These are phyloP conservation scores for Euphrasia arctica DNA, from an alignment of 305 asterid genomes.

Conservation along the genomic window DNA sequence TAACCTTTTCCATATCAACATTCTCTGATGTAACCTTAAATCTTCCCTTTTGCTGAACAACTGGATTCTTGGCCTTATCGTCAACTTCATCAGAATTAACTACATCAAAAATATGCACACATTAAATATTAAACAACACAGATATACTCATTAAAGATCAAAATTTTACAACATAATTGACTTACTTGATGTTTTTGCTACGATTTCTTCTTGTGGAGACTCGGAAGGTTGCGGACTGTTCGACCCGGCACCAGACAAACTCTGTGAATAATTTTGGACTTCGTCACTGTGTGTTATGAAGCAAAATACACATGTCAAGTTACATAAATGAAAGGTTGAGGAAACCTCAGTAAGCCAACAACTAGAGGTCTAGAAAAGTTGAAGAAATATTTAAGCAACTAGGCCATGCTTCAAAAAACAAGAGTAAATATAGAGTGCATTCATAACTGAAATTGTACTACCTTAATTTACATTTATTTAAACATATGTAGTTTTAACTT, in stretches of 20 bases:
- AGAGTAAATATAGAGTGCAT: neutral
- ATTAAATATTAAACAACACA: constrained; percentile 14
- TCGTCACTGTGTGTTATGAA: constrained; percentile 42
- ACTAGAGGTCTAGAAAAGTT: neutral
- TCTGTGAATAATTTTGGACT: constrained; percentile 41
- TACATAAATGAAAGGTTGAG: constrained; percentile 22
- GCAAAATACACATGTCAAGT: constrained; percentile 19
- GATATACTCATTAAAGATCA: constrained; percentile 7
- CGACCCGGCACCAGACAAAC: too few species aligned
- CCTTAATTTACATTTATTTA: neutral
- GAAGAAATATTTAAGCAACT: too few species aligned
- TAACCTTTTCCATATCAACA: constrained; percentile 73
- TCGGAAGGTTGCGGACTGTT: constrained; percentile 38
- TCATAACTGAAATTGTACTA: neutral
- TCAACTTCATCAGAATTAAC: constrained; percentile 78
- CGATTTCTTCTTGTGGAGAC: constrained; percentile 47
- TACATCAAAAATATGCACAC: constrained; percentile 32
- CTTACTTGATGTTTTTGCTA: constrained; percentile 65
- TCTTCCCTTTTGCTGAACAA: constrained; percentile 98
- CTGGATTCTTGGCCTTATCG: constrained; percentile 73
- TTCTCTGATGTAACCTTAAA: constrained; percentile 97
- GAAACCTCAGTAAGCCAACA: constrained; percentile 15
- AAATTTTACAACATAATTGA: constrained; percentile 20
- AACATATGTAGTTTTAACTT: neutral
- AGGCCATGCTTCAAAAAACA: too few species aligned